phyloP scores from a whole-genome alignment of 2,329 filamentous ascomycete species.

The Endoconidiophora polonica region DNA sequence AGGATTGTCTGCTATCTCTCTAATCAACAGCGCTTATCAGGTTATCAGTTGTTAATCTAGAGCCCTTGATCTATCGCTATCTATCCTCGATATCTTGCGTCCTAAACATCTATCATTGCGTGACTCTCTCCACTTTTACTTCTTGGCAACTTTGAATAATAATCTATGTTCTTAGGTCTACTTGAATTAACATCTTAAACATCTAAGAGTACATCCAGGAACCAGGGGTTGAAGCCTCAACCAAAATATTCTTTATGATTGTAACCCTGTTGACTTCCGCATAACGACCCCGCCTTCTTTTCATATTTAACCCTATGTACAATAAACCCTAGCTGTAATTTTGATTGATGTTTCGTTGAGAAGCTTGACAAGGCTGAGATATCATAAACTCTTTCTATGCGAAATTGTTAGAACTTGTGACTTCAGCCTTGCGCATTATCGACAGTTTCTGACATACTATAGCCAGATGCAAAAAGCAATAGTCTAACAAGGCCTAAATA shows the following conservation, averaged over 20 bases:
- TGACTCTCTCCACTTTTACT: background rate
- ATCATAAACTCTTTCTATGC: background rate
- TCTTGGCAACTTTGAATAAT: no score
- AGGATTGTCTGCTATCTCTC: background rate
- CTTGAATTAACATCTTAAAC: no score
- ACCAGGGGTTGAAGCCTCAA: background rate
- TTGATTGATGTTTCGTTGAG: no score
- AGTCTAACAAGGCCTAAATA: no score
- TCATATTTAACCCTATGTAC: no score
- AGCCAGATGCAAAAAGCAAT: no score
- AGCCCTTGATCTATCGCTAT: background rate
- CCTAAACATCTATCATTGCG: background rate
- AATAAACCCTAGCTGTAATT: no score
- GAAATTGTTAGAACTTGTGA: background rate
- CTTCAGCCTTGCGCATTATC: background rate
- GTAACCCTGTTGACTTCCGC: no score
- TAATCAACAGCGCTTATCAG: background rate
- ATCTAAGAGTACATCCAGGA: background rate
- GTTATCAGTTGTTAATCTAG: background rate
- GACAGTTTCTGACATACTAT: no score
- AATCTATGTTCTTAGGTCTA: no score
- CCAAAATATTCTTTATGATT: no score
- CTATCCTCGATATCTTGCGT: background rate
- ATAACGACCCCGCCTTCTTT: no score
- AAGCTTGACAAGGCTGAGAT: constrained; percentile 1